Conservation (phyloP, 2,329 filamentous ascomycete species). For the Scopulariopsis brevicaulis region DNA sequence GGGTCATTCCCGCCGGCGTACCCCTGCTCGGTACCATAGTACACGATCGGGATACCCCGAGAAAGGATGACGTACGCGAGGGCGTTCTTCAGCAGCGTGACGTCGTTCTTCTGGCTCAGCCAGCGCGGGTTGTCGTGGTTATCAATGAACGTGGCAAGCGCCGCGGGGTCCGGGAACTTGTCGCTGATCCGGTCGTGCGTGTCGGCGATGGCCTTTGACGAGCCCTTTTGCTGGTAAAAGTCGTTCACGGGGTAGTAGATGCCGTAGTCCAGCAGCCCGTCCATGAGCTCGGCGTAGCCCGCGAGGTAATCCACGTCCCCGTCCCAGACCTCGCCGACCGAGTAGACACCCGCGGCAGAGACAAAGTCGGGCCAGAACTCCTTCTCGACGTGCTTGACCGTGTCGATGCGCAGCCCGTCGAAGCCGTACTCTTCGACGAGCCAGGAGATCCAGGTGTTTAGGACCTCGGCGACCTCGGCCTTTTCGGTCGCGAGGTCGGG, state of each 20-base stretch:
- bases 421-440: slow-evolving; percentile 50
- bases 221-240: slow-evolving; percentile 25
- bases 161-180: slow-evolving; percentile 29
- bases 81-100: slow-evolving; percentile 46
- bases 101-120: slow-evolving; percentile 36
- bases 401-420: slow-evolving; percentile 50
- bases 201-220: slow-evolving; percentile 24
- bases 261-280: slow-evolving; percentile 51
- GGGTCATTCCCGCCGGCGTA: slow-evolving; percentile 34
- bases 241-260: slow-evolving; percentile 29
- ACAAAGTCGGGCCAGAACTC: slow-evolving; percentile 45
- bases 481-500: slow-evolving; percentile 50
- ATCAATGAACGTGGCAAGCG: slow-evolving; percentile 41
- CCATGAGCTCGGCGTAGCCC: slow-evolving; percentile 40
- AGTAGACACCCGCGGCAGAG: slow-evolving; percentile 42
- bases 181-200: slow-evolving; percentile 22
- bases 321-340: slow-evolving; percentile 48
- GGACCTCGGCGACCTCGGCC: slow-evolving; percentile 32
- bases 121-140: slow-evolving; percentile 49
- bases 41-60: slow-evolving; percentile 53
- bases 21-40: slow-evolving; percentile 55
- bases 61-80: slow-evolving; percentile 49
- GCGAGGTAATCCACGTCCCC: slow-evolving; percentile 38
- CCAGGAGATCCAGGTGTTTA: slow-evolving; percentile 45
- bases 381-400: slow-evolving; percentile 48